A percentile compares a stretch with the other conserved stretches of the same genome.
Evolutionary conservation across 2,329 filamentous ascomycete species (phyloP).

Genomic region (Macrophomina pseudophaseolina): DNA sequence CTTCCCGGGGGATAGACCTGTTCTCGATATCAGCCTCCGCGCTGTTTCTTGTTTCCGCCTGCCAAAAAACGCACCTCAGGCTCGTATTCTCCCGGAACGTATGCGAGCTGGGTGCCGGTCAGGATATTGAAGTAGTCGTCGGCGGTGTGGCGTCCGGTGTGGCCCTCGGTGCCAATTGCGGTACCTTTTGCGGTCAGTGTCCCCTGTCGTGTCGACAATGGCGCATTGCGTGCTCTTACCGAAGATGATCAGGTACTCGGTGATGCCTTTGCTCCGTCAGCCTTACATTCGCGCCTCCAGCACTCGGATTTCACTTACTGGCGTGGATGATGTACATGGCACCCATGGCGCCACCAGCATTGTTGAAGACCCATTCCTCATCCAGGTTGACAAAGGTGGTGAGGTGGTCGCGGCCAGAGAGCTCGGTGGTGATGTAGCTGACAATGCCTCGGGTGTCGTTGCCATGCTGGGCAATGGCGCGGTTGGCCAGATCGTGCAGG

Average conservation of each 20-base stretch:
- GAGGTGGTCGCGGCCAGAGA: slow-evolving; percentile 48
- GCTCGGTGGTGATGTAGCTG: slow-evolving; percentile 70
- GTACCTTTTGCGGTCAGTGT: slow-evolving; percentile 55
- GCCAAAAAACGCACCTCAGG: slow-evolving; percentile 53
- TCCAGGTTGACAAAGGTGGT: slow-evolving; percentile 65
- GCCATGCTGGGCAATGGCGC: slow-evolving; percentile 70
- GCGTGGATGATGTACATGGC: slow-evolving; percentile 90
- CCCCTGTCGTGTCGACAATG: neutral
- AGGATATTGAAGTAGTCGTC: slow-evolving; percentile 97
- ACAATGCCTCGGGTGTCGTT: slow-evolving; percentile 76
- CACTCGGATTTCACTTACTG: slow-evolving; percentile 57
- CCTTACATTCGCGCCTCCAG: neutral
- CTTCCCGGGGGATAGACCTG: slow-evolving; percentile 68
- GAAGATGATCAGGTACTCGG: slow-evolving; percentile 90
- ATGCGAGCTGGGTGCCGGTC: slow-evolving; percentile 75
- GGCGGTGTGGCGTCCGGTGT: slow-evolving; percentile 85
- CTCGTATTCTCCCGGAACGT: slow-evolving; percentile 69
- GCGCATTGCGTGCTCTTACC: slow-evolving; percentile 39
- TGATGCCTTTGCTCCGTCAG: slow-evolving; percentile 62
- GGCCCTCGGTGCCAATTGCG: slow-evolving; percentile 82
- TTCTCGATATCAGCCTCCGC: neutral
- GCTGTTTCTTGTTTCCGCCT: neutral
- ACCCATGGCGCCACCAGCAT: slow-evolving; percentile 89
- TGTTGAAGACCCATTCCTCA: slow-evolving; percentile 91
- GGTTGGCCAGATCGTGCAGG: slow-evolving; percentile 70